phyloP scores from a whole-genome alignment of 2,329 filamentous ascomycete genomes.

The Paraphoma sp. region DNA sequence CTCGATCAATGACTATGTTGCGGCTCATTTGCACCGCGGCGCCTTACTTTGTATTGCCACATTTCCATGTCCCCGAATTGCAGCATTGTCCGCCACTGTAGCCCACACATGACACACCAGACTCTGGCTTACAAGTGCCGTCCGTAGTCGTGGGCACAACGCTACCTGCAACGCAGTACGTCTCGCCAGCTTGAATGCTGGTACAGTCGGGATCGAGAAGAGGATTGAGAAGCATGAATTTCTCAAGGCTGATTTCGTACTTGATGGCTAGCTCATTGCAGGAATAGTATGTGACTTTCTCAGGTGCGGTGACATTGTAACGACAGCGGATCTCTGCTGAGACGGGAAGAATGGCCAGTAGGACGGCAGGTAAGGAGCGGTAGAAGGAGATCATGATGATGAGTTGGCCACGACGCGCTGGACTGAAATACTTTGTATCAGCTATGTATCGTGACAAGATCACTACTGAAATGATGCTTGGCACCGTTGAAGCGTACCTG shows the following conservation, averaged over 20 bases:
- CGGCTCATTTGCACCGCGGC: too few species aligned
- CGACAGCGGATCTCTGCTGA: not conserved
- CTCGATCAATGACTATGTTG: not conserved
- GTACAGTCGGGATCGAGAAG: conserved; percentile 4
- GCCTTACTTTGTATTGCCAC: not conserved
- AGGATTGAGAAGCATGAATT: conserved; percentile 5
- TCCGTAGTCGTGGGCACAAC: not conserved
- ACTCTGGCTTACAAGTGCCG: too few species aligned
- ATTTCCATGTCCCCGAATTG: conserved; percentile 27
- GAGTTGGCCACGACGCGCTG: too few species aligned
- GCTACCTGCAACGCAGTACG: conserved; percentile 1
- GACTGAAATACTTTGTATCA: too few species aligned
- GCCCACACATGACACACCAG: not conserved
- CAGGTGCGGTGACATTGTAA: not conserved
- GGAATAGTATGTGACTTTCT: conserved; percentile 2
- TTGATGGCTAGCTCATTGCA: conserved; percentile 5
- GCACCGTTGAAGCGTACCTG: too few species aligned
- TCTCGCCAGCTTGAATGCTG: conserved; percentile 1
- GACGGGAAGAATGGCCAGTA: not conserved
- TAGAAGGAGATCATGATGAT: too few species aligned
- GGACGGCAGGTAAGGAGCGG: too few species aligned
- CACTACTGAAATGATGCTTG: too few species aligned
- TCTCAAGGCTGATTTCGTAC: conserved; percentile 3
- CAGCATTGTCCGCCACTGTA: conserved; percentile 29
- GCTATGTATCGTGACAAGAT: too few species aligned